Percentiles rank a stretch among this genome's conserved stretches.
Evolutionary conservation across 257 asterid species (phyloP).

Genomic region (Vinca minor): DNA sequence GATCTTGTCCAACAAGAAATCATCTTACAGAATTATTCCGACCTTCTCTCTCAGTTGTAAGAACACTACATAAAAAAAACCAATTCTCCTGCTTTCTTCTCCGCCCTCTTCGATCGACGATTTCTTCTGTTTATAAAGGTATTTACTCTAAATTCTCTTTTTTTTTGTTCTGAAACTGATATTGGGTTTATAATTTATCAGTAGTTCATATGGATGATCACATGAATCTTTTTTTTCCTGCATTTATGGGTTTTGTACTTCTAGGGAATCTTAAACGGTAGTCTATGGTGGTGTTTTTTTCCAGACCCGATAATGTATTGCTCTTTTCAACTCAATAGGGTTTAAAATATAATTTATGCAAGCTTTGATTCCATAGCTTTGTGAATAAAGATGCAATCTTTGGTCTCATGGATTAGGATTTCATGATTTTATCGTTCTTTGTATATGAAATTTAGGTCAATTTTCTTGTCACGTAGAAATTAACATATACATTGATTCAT

Average conservation of each 20-base stretch:
- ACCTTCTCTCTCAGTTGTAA: neutral
- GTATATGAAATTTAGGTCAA: neutral
- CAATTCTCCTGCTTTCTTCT: neutral
- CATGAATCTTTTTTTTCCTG: neutral
- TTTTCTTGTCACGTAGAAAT: neutral
- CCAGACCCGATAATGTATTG: neutral
- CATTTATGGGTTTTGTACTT: neutral
- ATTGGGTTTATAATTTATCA: neutral
- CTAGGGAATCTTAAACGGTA: neutral
- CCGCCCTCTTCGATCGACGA: neutral
- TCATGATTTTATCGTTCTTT: neutral
- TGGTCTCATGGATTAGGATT: neutral
- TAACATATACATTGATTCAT: neutral
- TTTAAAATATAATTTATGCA: neutral
- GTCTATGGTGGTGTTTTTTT: neutral
- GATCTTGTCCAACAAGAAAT: conserved; percentile 14
- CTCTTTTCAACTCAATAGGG: neutral
- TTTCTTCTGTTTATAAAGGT: neutral
- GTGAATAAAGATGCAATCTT: neutral
- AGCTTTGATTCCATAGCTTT: too few relatives aligned
- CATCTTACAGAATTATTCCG: neutral
- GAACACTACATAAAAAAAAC: neutral
- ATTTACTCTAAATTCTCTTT: neutral
- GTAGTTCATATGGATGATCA: neutral
- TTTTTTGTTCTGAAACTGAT: neutral